Base-by-base conservation (phyloP, 495 filamentous ascomycete species). In the Cenococcum geophilum region DNA sequence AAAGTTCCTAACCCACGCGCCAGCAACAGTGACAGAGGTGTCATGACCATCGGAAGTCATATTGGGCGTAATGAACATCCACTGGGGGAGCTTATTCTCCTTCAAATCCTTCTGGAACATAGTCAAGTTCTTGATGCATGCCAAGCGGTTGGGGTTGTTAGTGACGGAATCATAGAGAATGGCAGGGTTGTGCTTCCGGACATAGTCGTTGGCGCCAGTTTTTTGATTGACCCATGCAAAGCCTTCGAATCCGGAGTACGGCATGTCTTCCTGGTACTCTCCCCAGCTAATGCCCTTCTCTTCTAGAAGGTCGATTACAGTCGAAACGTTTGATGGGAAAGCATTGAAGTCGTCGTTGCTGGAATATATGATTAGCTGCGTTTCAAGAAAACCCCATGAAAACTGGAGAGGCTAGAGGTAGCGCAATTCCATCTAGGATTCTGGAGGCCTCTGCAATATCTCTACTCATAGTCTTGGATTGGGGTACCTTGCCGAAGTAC, bases 21-120 rank as follows among this genome's bases (percentile, higher is more conserved):
- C 72, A 5, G 72, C 72, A 36, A 64, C 60, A 35, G 70, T 72
- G 45, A 74, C 70, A 9, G 64, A 64, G 22, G 64, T 68, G 63
- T 74, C 72, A 43, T 74, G 72, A 20, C 70, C 72, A 50, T 72
- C 72, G 40, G 60, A 59, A 16, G 67, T 71, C 70, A 72, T 71
- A 58, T 74, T 74, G 5, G 72, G 70, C 0, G 70, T 72, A 47
- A 72, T 71, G 63, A 72, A 72, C 66, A 69, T 69, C 70, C 70
- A 74, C 40, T 73, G 70, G 0, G 70, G 70, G 0, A 72, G 70
- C 5, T 45, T 55, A 47, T 72, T 42, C 23, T 35, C 50, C 14
- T 61, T 53, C 27, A 73, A 58, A 32, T 73, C 71, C 8, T 54
- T 18, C 34, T 69, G 47, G 57, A 73, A 73, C 22, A 64, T 42